A percentile compares a stretch with the other conserved stretches of the same genome.
Evolutionary conservation across 2,329 filamentous ascomycete genomes (phyloP).

Genomic region (Oidium heveae): DNA sequence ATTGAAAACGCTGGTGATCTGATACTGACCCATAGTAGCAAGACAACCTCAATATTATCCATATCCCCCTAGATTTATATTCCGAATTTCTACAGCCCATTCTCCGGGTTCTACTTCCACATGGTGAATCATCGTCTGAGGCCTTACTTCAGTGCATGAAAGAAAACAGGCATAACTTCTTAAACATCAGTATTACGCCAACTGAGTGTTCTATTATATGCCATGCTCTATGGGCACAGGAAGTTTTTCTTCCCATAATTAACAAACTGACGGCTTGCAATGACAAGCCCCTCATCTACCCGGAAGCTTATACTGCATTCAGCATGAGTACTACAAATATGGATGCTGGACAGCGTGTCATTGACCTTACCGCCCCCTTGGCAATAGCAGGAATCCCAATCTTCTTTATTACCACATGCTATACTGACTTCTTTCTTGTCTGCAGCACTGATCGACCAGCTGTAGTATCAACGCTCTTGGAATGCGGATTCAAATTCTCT

Average conservation of each 20-base stretch:
- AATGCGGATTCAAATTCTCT: conserved; percentile 64
- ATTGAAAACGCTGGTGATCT: no score
- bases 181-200: conserved; percentile 82
- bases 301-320: conserved; percentile 67
- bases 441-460: conserved; percentile 47
- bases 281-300: conserved; percentile 43
- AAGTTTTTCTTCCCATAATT: conserved; percentile 52
- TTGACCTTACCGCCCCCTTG: conserved; percentile 74
- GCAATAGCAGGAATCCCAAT: conserved; percentile 85
- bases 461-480: conserved; percentile 52
- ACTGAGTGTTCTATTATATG: conserved; percentile 86
- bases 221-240: conserved; percentile 44
- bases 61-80: conserved; percentile 64
- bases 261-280: conserved; percentile 26
- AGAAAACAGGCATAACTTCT: conserved; percentile 46
- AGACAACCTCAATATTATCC: conserved; percentile 65
- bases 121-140: conserved; percentile 16
- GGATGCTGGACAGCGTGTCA: conserved; percentile 71
- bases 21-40: conserved; percentile 31
- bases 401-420: conserved; percentile 97
- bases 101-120: conserved; percentile 57
- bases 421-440: conserved; percentile 88
- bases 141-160: conserved; percentile 22
- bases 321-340: conserved; percentile 76
- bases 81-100: conserved; percentile 63